Evolutionary conservation across 2,329 filamentous ascomycete species (phyloP), one percentile per base, ranked within the genome.

Genomic region (Cladosporium cucumerinum): DNA sequence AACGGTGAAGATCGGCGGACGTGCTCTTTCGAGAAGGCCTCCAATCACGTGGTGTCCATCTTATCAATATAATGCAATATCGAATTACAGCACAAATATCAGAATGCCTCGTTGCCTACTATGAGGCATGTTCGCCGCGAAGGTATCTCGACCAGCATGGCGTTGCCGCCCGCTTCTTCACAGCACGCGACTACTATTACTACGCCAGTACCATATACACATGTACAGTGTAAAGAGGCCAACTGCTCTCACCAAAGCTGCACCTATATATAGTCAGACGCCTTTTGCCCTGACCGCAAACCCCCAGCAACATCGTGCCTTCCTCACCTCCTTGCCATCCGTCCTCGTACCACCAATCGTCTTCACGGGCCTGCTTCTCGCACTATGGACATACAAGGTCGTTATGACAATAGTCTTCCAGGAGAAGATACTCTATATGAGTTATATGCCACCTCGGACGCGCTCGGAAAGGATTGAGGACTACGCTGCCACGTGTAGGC

Each of bases 361-460:
- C 51, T 93, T 92, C 72, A 75, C 81, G 16, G 87, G 88, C 1
- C 80, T 93, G 39, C 81, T 91, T 4, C 71, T 90, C 21, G 82
- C 82, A 3, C 79, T 93, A 16, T 93, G 83, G 83, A 75, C 78
- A 1, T 85, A 84, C 76, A 86, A 86, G 76, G 92, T 89, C 72
- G 76, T 87, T 61, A 90, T 92, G 87, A 86, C 93, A 78, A 81
- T 94, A 30, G 70, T 90, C 5, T 90, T 93, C 73, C 91, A 93
- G 77, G 91, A 93, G 72, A 89, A 89, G 73, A 91, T 93, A 73
- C 89, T 93, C 66, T 93, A 93, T 77, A 92, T 92, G 80, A 89
- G 90, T 0, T 89, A 88, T 54, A 78, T 93, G 59, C 89, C 90
- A 21, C 90, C 90, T 2, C 89, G 89, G 61, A 72, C 90, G 0